Base-by-base conservation (phyloP, 176 grass and related monocot species). In the Ensete glaucum region DNA sequence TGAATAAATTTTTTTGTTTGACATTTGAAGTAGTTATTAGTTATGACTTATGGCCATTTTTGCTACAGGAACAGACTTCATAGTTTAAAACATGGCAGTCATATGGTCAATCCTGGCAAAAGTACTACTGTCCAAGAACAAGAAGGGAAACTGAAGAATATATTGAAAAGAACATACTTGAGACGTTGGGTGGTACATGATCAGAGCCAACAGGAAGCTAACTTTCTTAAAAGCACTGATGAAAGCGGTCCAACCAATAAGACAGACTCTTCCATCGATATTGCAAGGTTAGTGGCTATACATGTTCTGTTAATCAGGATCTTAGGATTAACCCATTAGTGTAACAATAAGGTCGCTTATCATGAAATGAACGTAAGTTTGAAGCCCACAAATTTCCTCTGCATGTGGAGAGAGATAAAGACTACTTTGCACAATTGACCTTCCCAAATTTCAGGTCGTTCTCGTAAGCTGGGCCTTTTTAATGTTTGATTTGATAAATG, bases 61-160 rank as follows among this genome's bases (percentile, higher is more conserved):
- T 26, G 4, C 69, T 80, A 69, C 83, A 64, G 81, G 50, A 67
- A 73, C 26, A 60, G 21, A 79, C 65, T 25, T 66, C 25, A 64
- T 83, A 69, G n/a, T 88, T 16, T 22, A 72, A 68, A 62, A 80
- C 62, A 79, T 72, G 83, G 27, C 24, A 88, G 43, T 52, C 84
- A 78, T 71, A 34, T 75, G 62, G 62, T n/a, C 81, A 81, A 71
- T 79, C 66, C 78, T 80, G 49, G 55, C 9, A 88, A 71, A 69
- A 81, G n/a, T 56, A 85, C 57, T 83, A 51, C 54, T 64, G 67
- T 78, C 54, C 81, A 82, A 79, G 85, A 93, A 13, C 78, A 50
- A 76, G 90, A 97, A 76, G 90, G 94, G 69, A 93, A 87, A 82
- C 64, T 98, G 66, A 91, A 87, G 84, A 91, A 54, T 73, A 81